Base-by-base conservation (phyloP, 176 grass and related monocot species). In the Calamus simplicifolius region DNA sequence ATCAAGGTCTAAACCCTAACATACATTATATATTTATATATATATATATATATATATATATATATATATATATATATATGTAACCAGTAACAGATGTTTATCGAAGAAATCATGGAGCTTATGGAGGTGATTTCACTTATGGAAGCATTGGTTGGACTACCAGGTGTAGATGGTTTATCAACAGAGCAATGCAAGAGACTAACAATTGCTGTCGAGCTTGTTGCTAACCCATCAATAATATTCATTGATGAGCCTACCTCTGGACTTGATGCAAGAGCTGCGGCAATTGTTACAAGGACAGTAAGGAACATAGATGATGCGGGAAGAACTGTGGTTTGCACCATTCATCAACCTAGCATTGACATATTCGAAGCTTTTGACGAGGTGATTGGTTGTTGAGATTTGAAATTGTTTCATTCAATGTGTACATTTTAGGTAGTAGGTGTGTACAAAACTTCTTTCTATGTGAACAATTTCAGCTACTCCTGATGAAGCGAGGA, bases 311-410 rank as follows among this genome's bases (percentile, higher is more conserved):
- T 85, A 28, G 89, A 89, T 0, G 56, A 95, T 50, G 89, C 89
- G 50, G 89, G 89, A 5, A 88, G 89, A 49, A 95, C 89, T 54
- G 89, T 95, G 23, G 85, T 95, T 25, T 95, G 89, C 72, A 95
- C 89, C 4, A 95, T 95, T 73, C 89, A 95, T 78, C 89, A 95
- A 18, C 90, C 90, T 52, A 95, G 90, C 71, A 95, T 95, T 62
- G 90, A 95, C 65, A 89, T 95, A 61, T 95, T 95, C 81, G 90
- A 95, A 95, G 79, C 90, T 35, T 95, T 95, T 26, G 85, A 95
- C 80, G 90, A 95, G 82, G 90, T 95, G 29, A 57, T 71, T 48
- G 30, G 64, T 17, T 48, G 28, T 75, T 18, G 4, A 0, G 48
- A 2, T 29, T 16, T n/a, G n/a, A n/a, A n/a, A n/a, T n/a, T n/a